Base-by-base conservation (phyloP, 331 rosid species). In the Malus hybrid region DNA sequence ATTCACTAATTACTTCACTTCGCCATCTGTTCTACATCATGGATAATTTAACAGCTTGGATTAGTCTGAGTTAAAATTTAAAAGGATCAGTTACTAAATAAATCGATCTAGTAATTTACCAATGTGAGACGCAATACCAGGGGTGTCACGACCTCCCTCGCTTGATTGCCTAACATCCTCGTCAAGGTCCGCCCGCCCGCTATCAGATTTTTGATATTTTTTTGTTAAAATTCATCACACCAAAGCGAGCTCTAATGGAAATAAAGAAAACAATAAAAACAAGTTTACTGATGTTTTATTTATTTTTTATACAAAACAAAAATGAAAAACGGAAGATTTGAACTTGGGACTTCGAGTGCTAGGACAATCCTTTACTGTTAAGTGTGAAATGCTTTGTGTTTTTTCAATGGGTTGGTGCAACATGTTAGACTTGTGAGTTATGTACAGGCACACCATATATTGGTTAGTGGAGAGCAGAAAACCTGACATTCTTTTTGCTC, bases 391-490 rank as follows among this genome's bases (percentile, higher is more conserved):
- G 1, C 30, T 11, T 4, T 61, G 19, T 18, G 76, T 12, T 73
- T 58, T 12, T 72, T 18, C 8, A 29, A 18, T 58, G 34, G 55
- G 76, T 60, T 5, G 76, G 76, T 60, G 58, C 65, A 73, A 39
- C 5, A 60, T 22, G 36, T 68, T 67, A 20, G 69, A 33, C 69
- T 19, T 26, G 34, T 61, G 66, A 26, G n/a, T 50, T 50, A 16
- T 53, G 76, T 48, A 58, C 75, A 26, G 14, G 36, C 77, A 73
- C 62, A 57, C 71, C 71, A 71, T 42, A 42, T 39, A 39, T 14
- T 33, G 11, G 19, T 61, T 74, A 75, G 84, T 83, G 86, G 86
- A 72, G 72, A 57, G 81, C 86, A 77, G 34, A 86, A 78, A 71
- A 73, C 57, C 74, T 64, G 70, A 70, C 73, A 48, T 55, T 65